A percentile compares a stretch with the other conserved stretches of the same genome.
phyloP scores from a whole-genome alignment of 1,139 yeast genomes.

The Debaryomyces subglobosus region DNA sequence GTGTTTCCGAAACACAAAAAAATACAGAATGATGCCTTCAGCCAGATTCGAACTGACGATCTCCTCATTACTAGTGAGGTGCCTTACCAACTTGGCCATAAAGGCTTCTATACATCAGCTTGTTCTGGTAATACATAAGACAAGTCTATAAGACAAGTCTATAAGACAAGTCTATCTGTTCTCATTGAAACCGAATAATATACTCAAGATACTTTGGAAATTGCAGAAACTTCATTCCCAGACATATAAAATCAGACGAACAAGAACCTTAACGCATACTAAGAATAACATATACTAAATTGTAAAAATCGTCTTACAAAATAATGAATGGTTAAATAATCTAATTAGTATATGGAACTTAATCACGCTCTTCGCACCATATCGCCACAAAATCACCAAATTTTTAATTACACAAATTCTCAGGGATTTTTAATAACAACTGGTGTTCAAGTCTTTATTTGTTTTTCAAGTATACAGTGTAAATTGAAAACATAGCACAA shows the following conservation, averaged over 20 bases:
- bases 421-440: constrained; percentile 5
- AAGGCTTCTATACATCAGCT: constrained; percentile 24
- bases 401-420: constrained; percentile 16
- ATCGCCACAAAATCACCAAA: constrained; percentile 16
- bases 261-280: no score
- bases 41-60: constrained; percentile 87
- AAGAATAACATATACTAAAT: no score
- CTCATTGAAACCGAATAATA: no score
- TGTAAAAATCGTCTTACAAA: no score
- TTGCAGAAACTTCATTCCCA: no score
- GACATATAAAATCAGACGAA: no score
- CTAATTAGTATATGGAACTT: no score
- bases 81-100: constrained; percentile 91
- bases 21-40: constrained; percentile 56
- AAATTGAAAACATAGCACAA: constrained; percentile 18
- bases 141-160: no score
- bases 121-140: not conserved
- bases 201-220: no score
- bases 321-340: no score
- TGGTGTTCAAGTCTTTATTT: constrained; percentile 8
- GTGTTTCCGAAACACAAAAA: no score
- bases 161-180: no score
- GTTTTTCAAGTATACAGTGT: constrained; percentile 12
- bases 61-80: constrained; percentile 90
- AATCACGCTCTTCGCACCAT: not conserved